Base-by-base conservation (phyloP, 2,329 filamentous ascomycete species). In the Hymenotorrendiella dingleyae region DNA sequence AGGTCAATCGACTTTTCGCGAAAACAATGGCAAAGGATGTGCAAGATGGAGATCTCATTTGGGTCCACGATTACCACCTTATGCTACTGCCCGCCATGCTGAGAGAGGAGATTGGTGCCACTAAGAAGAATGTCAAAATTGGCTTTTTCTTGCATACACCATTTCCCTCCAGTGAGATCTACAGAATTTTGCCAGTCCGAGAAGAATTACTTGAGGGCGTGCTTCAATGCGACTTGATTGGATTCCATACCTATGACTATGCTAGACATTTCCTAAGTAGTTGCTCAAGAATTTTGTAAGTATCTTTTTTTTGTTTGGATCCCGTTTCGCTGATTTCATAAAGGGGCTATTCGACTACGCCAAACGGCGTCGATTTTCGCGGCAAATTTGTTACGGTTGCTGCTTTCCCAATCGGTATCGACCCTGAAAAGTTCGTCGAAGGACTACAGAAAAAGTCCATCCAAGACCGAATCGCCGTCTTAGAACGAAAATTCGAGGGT, bases 191-290 rank as follows among this genome's bases (percentile, higher is more conserved):
- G 7, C 93, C 93, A 1, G 91, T 97, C 22, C 80, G 93, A 50
- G 89, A 95, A 62, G 83, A 88, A 58, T 81, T 97, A 38, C 76
- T 98, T 33, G 75, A 84, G 36, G 90, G 93, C 43, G 80, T 97
- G 28, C 74, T 98, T 24, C 85, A 94, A 62, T 95, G 91, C 69
- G 93, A 97, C 62, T 71, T 98, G 46, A 88, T 97, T 60, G 93
- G 93, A 23, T 97, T 98, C 72, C 93, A 98, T 67, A 98, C 93
- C 21, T 97, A 96, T 69, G 91, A 97, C 68, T 98, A 98, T 61
- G 91, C 90, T n/a, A 79, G 93, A 40, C 93, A 98, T 67, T 98
- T 97, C 69, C 69, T 98, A 54, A 95, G 89, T 68, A 91, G 86
- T 62, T 97, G 93, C 68, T 91, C 89, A n/a, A 84, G 91, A 52